A percentile compares a stretch with the other conserved stretches of the same genome.
These are phyloP conservation scores for Wickerhamiella kurtzmanii DNA, from an alignment of 805 yeast species.

Conservation along the genomic window DNA sequence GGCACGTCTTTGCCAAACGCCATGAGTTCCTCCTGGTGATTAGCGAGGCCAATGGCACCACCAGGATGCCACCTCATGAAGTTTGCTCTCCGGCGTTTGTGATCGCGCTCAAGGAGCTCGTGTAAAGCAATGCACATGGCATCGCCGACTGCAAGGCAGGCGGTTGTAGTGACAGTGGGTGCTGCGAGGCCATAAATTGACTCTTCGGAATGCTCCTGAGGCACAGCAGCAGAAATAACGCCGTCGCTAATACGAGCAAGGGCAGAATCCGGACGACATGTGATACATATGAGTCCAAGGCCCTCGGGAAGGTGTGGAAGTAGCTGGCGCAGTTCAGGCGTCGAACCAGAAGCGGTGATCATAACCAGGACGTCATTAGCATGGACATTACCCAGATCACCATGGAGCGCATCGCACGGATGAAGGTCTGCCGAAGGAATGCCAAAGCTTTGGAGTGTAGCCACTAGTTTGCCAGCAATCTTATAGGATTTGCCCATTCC, in stretches of 20 bases:
- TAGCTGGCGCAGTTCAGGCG: constrained; percentile 54
- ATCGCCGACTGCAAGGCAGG: constrained; percentile 64
- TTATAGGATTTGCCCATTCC: constrained; percentile 82
- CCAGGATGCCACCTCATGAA: constrained; percentile 80
- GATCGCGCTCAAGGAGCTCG: constrained; percentile 50
- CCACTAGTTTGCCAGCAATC: constrained; percentile 64
- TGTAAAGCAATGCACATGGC: constrained; percentile 62
- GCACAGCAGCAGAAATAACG: constrained; percentile 50
- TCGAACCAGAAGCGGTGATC: constrained; percentile 69
- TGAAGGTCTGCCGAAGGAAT: constrained; percentile 56
- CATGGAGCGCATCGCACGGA: constrained; percentile 82
- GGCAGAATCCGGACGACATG: constrained; percentile 46
- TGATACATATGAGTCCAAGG: constrained; percentile 46
- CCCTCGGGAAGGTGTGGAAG: constrained; percentile 42
- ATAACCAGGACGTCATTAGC: constrained; percentile 46
- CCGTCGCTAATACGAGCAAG: constrained; percentile 41
- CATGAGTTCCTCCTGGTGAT: constrained; percentile 15
- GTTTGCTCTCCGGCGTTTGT: constrained; percentile 35
- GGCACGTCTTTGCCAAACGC: constrained; percentile 2
- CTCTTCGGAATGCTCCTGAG: constrained; percentile 42
- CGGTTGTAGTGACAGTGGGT: constrained; percentile 73
- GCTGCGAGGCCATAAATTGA: constrained; percentile 70
- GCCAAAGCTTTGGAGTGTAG: constrained; percentile 70
- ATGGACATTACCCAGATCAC: constrained; percentile 65
- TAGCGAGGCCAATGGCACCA: constrained; percentile 66